Percentiles rank a stretch among this genome's conserved stretches.
These are phyloP conservation scores for Butyriboletus appendiculatus DNA, from an alignment of 1,284 basidiomycete genomes.

Conservation along the genomic window DNA sequence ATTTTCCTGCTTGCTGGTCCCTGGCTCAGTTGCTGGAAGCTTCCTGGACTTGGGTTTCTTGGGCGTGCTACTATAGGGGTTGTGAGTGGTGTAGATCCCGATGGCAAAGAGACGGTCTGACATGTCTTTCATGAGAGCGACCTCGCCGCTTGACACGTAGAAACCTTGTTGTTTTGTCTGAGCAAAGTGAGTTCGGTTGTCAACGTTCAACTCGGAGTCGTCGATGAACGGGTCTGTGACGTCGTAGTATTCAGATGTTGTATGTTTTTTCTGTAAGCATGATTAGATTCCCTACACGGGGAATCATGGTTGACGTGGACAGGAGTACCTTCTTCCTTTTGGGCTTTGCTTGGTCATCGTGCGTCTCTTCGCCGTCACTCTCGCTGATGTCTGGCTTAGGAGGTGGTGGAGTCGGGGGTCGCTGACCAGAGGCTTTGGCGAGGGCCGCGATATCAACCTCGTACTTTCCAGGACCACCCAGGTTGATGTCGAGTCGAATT, in stretches of 20 bases:
- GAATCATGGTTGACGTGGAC: not conserved
- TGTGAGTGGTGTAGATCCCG: constrained; percentile 12
- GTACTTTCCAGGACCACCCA: constrained; percentile 73
- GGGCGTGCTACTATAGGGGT: constrained; percentile 42
- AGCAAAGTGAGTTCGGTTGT: constrained; percentile 90
- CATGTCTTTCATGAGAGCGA: constrained; percentile 83
- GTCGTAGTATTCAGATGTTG: constrained; percentile 81
- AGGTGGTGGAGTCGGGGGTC: constrained; percentile 54
- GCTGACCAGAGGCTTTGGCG: constrained; percentile 65
- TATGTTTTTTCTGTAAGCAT: constrained; percentile 52
- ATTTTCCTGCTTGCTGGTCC: constrained; percentile 33
- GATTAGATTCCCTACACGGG: constrained; percentile 6
- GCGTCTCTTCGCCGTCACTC: constrained; percentile 54
- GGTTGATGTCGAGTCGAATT: constrained; percentile 64
- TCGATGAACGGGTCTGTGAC: constrained; percentile 94
- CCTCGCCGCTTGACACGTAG: constrained; percentile 86
- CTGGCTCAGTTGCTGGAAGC: constrained; percentile 18
- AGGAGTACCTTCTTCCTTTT: constrained; percentile 42
- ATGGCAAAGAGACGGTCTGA: constrained; percentile 29
- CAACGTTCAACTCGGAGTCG: constrained; percentile 90
- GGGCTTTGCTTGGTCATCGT: constrained; percentile 40
- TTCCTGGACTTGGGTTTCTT: constrained; percentile 74
- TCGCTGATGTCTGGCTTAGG: constrained; percentile 50
- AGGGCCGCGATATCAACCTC: constrained; percentile 64
- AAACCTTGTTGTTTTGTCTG: constrained; percentile 94